phyloP scores from a whole-genome alignment of 176 grass and related monocot species.

The Oryza glaberrima region DNA sequence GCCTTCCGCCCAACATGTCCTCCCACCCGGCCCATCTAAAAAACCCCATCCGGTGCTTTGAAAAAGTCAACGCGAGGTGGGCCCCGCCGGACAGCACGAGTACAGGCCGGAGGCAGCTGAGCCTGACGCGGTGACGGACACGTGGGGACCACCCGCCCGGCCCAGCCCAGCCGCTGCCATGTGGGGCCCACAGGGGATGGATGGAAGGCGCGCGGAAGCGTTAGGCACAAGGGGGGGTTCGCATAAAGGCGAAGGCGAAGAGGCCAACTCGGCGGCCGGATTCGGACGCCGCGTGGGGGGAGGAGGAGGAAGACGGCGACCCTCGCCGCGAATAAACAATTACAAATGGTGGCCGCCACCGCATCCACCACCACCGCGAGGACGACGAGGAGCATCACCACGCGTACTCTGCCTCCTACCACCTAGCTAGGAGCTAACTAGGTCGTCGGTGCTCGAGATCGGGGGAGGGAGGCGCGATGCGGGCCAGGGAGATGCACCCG shows the following conservation, averaged over 20 bases:
- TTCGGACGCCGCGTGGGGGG: slow-evolving; percentile 33
- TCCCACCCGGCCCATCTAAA: neutral
- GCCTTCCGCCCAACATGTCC: neutral
- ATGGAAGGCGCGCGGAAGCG: neutral
- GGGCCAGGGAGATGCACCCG: slow-evolving; percentile 82
- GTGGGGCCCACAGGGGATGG: neutral
- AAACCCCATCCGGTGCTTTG: neutral
- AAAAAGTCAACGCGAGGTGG: slow-evolving; percentile 9
- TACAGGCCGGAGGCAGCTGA: no score
- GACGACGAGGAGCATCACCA: neutral
- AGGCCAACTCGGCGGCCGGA: neutral
- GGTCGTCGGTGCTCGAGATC: neutral
- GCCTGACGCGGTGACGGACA: neutral
- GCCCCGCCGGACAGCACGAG: slow-evolving; percentile 8
- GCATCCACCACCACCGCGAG: neutral
- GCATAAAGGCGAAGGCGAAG: slow-evolving; percentile 15
- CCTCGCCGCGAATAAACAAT: neutral
- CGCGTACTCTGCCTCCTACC: neutral
- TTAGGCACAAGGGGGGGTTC: slow-evolving; percentile 26
- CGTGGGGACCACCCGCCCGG: neutral
- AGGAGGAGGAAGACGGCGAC: slow-evolving; percentile 1
- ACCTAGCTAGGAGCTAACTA: neutral
- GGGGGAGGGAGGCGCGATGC: slow-evolving; percentile 39
- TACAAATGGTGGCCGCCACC: neutral
- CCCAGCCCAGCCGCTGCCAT: neutral